Percentiles rank a stretch among this genome's conserved stretches.
These are phyloP conservation scores for Brachypodium distachyon DNA, from an alignment of 202 grass and related monocot genomes.

Conservation along the genomic window DNA sequence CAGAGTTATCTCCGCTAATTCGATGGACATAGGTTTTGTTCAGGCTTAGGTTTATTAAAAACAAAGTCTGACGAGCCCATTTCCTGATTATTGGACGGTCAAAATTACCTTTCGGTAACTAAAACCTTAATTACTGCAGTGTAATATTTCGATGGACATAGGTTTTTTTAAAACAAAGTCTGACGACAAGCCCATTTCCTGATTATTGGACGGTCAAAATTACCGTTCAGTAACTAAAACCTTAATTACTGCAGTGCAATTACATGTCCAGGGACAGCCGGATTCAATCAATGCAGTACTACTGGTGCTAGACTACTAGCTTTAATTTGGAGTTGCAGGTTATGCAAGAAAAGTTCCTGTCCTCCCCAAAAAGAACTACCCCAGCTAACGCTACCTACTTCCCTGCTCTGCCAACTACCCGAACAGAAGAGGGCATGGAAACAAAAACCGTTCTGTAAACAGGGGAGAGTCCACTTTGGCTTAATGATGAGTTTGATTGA, in stretches of 20 bases:
- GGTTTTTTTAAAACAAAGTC: too few relatives aligned
- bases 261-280: not conserved
- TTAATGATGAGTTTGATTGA: not conserved
- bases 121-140: too few relatives aligned
- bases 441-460: not conserved
- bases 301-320: not conserved
- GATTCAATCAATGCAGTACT: slow-evolving; percentile 19
- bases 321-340: slow-evolving; percentile 10
- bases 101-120: too few relatives aligned
- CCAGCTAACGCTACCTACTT: not conserved
- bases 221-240: too few relatives aligned
- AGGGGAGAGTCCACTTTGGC: not conserved
- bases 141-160: too few relatives aligned
- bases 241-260: not conserved
- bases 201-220: too few relatives aligned
- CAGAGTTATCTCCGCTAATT: too few relatives aligned
- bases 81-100: too few relatives aligned
- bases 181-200: too few relatives aligned
- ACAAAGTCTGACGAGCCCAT: too few relatives aligned
- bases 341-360: not conserved
- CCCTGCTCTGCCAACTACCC: slow-evolving; percentile 13
- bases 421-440: not conserved
- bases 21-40: too few relatives aligned
- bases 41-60: too few relatives aligned
- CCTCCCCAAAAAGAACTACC: not conserved